phyloP scores from a whole-genome alignment of 2,329 filamentous ascomycete species.

The Didymella pinodella region DNA sequence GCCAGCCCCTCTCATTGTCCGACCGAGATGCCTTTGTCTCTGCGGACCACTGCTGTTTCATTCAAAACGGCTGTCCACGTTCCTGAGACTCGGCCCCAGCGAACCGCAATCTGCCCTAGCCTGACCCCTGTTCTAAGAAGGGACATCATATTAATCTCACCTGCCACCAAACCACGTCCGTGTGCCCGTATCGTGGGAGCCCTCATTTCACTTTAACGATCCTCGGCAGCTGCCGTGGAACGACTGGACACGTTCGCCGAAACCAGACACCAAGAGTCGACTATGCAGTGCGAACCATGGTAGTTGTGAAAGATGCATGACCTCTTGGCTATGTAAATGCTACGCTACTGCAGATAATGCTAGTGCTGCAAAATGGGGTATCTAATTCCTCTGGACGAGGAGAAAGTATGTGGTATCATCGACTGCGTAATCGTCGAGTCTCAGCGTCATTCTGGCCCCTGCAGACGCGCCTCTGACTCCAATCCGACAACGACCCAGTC shows the following conservation, averaged over 20 bases:
- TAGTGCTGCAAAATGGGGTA: constrained; percentile 33
- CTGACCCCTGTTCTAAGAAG: constrained; percentile 26
- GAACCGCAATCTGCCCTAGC: constrained; percentile 26
- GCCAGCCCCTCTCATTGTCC: constrained; percentile 15
- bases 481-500: constrained; percentile 1
- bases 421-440: constrained; percentile 1
- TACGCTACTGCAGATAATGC: constrained; percentile 27
- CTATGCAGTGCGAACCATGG: background rate
- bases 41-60: constrained; percentile 20
- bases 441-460: constrained; percentile 9
- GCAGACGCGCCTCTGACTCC: constrained; percentile 1
- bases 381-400: constrained; percentile 30
- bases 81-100: constrained; percentile 20
- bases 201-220: constrained; percentile 13
- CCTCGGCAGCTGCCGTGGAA: constrained; percentile 6
- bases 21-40: constrained; percentile 1
- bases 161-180: constrained; percentile 22
- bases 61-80: constrained; percentile 14
- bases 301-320: constrained; percentile 9
- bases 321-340: constrained; percentile 27
- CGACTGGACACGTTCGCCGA: constrained; percentile 7
- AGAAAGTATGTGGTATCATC: constrained; percentile 15
- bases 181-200: constrained; percentile 13
- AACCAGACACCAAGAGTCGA: background rate
- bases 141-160: constrained; percentile 18